Base-by-base conservation (phyloP, 192 early-diverging fungal genomes). In the Mortierella alpina region DNA sequence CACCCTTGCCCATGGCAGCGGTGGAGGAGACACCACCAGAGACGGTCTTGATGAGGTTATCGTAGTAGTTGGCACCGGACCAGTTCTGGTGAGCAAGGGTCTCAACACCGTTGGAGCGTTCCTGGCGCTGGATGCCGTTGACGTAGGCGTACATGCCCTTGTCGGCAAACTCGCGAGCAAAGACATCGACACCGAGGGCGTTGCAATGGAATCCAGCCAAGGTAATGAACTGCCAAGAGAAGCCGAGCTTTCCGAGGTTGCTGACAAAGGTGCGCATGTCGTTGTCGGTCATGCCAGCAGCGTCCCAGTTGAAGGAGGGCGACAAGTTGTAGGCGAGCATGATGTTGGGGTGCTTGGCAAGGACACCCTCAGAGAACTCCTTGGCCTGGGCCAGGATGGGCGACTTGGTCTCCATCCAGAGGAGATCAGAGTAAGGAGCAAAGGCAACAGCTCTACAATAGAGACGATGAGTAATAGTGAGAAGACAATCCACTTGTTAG, bases 231-330 rank as follows among this genome's bases (percentile, higher is more conserved):
- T 99, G 96, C 96, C 96, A 99, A 46, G 88, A 89, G 86, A 98
- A 98, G n/a, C 97, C 96, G 10, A 97, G 88, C 80, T 89, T 89
- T 66, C 94, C 96, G 31, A 99, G 87, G 64, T 95, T 90, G 18
- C 82, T 82, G 58, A 97, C 91, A 81, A 94, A 99, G 66, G 82
- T 82, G 50, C 90, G 85, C 88, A 99, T 97, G 81, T 97, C 92
- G 46, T 91, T 84, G 83, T 99, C 97, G 45, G 84, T 91, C 92
- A 97, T 92, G 51, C 96, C 96, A 20, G 97, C 96, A 13, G 96
- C 95, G 78, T 96, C 95, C 96, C 96, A 99, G 92, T 99, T 99
- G 91, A 98, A 99, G 39, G 95, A 96, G 23, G 97, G 97, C 48
- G 93, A 95, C 60, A 99, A 82, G 89, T 99, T 99, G 90, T 99